Base-by-base conservation (phyloP, 139 green algal genomes). In the Chlorella sp. region DNA sequence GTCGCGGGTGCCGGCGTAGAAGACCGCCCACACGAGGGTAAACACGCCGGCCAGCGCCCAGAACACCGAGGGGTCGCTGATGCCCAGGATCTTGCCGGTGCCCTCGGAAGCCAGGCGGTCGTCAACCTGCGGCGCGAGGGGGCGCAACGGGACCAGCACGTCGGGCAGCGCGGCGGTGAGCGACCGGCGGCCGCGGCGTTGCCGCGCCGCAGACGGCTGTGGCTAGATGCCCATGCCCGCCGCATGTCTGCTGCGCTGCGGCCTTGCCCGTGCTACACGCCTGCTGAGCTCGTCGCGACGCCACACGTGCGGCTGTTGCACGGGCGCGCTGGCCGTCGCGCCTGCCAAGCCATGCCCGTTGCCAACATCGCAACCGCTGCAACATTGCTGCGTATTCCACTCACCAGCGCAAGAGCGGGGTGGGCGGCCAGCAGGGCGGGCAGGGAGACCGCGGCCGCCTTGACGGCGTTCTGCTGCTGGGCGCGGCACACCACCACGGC, bases 41-140 rank as follows among this genome's bases (percentile, higher is more conserved):
- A 87, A 83, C 51, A 88, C 69, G 38, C 29, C 71, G 21, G 55
- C 17, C 36, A 82, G 48, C 31, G 78, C 72, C 67, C 78, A 88
- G 75, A 87, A 89, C 8, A 91, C 64, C 53, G 71, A 27, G 62
- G 73, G 66, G 72, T 91, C 86, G 78, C 86, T 90, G 71, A 91
- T 80, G 53, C 86, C 86, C 33, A 90, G 67, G 42, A 79, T 77
- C 46, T 75, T 63, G 60, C 86, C 84, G 36, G 82, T 85, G 73
- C 86, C 86, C n/a, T 91, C 86, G 51, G 67, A 71, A 56, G 76
- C 77, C 58, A 91, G 53, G 77, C 86, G 84, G 60, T 90, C 81
- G 38, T 91, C 86, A 5, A 78, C 71, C 71, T 75, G 68, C 25
- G 31, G 46, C 12, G 45, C 8, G 17, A 42, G 33, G 14, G 11